Evolutionary conservation across 2,329 filamentous ascomycete genomes (phyloP).

Genomic region (Phyllosticta paracitricarpa): DNA sequence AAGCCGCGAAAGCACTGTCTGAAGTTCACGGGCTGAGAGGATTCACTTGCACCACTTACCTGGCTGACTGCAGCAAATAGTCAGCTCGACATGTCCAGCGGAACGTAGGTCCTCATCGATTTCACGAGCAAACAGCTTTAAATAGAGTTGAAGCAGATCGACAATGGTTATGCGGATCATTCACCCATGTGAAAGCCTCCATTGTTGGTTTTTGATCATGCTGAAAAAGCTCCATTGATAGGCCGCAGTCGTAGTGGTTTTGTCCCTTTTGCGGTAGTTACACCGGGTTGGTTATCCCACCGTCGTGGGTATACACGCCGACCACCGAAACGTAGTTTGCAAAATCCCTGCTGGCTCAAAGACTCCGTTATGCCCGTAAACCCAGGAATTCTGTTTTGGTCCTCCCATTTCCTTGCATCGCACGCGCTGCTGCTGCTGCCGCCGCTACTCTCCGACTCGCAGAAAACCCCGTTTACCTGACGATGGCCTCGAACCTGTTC

Average conservation of each 20-base stretch:
- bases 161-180: conserved; percentile 49
- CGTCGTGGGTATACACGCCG: conserved; percentile 22
- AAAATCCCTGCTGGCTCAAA: conserved; percentile 12
- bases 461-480: conserved; percentile 62
- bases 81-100: background rate
- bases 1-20: background rate
- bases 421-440: conserved; percentile 9
- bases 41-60: conserved; percentile 1
- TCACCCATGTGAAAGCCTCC: conserved; percentile 48
- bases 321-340: background rate
- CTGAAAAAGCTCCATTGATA: conserved; percentile 36
- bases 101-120: background rate
- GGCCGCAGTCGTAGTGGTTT: conserved; percentile 29
- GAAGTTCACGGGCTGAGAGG: background rate
- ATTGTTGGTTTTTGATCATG: conserved; percentile 38
- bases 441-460: background rate
- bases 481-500: conserved; percentile 94
- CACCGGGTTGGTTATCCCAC: conserved; percentile 26
- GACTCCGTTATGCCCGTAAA: conserved; percentile 14
- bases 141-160: conserved; percentile 25
- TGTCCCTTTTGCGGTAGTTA: conserved; percentile 27
- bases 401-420: conserved; percentile 13
- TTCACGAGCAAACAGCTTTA: background rate
- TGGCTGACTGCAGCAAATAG: background rate
- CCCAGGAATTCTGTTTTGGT: conserved; percentile 20